Conservation (phyloP, 306 rosid genomes). For the Corylus avellana region DNA sequence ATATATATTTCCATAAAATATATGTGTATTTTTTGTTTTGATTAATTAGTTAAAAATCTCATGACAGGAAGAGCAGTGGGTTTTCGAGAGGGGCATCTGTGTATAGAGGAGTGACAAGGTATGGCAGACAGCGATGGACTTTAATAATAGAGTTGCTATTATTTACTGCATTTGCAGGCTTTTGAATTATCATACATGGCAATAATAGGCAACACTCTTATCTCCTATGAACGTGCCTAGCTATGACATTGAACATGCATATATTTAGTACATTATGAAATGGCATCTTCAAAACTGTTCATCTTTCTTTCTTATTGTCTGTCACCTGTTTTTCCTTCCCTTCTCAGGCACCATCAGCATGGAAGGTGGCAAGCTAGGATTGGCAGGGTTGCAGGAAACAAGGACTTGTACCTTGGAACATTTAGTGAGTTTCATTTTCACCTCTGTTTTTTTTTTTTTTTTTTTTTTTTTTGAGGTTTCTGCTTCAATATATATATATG, state of each 20-base stretch:
- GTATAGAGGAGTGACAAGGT: constrained; percentile 99
- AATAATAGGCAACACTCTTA: constrained; percentile 40
- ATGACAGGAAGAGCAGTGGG: constrained; percentile 95
- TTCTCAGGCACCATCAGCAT: constrained; percentile 93
- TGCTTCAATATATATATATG: not conserved
- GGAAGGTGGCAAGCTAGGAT: constrained; percentile 99
- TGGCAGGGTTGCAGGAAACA: constrained; percentile 98
- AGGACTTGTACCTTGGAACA: constrained; percentile 97
- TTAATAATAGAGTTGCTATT: constrained; percentile 49
- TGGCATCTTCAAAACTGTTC: not conserved
- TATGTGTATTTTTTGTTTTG: not conserved
- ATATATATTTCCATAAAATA: constrained; percentile 18
- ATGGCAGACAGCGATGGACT: constrained; percentile 56
- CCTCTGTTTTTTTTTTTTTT: too few relatives aligned
- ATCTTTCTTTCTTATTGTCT: not conserved
- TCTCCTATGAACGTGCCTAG: too few relatives aligned
- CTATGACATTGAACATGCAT: not conserved
- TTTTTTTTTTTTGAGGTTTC: not conserved
- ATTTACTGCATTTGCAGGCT: constrained; percentile 63
- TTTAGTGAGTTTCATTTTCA: constrained; percentile 64
- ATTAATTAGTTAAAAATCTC: constrained; percentile 19
- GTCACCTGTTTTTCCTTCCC: constrained; percentile 12
- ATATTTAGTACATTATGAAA: not conserved
- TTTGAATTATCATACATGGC: constrained; percentile 36
- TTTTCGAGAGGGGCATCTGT: constrained; percentile 99